These are phyloP conservation scores for Arbutus unedo DNA, from an alignment of 148 eudicot genomes.

Conservation along the genomic window DNA sequence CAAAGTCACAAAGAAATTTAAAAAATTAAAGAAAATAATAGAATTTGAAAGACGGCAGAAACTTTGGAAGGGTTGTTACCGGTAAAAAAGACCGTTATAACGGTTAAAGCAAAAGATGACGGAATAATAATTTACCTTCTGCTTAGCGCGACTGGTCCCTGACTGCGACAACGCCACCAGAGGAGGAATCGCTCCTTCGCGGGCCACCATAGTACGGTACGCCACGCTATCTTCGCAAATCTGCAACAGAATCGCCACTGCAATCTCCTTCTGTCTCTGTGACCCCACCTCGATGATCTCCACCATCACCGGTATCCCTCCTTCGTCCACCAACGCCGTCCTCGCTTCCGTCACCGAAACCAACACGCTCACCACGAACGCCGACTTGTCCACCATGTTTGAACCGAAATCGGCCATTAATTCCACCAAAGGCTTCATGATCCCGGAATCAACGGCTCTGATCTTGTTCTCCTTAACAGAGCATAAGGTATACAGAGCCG, in stretches of 20 bases:
- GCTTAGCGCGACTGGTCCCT: constrained; percentile 75
- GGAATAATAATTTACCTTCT: constrained; percentile 46
- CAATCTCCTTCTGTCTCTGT: constrained; percentile 80
- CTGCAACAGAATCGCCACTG: constrained; percentile 60
- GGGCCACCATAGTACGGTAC: constrained; percentile 78
- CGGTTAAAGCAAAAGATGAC: background rate
- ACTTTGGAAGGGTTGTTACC: background rate
- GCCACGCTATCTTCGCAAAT: constrained; percentile 63
- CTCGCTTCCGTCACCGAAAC: constrained; percentile 49
- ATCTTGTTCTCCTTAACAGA: constrained; percentile 66
- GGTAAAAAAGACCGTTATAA: background rate
- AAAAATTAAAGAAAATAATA: background rate
- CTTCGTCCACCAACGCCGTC: constrained; percentile 71
- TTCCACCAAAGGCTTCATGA: constrained; percentile 75
- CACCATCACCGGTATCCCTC: constrained; percentile 80
- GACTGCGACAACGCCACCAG: constrained; percentile 79
- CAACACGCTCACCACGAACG: constrained; percentile 59
- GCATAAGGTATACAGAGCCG: constrained; percentile 71
- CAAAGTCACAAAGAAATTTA: background rate
- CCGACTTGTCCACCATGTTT: constrained; percentile 87
- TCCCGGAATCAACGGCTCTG: constrained; percentile 67
- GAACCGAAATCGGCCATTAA: constrained; percentile 85
- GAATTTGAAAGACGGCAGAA: background rate
- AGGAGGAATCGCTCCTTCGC: constrained; percentile 93
- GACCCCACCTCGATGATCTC: constrained; percentile 79